Base-by-base conservation (phyloP, 306 rosid species). In the Prosopis cineraria region DNA sequence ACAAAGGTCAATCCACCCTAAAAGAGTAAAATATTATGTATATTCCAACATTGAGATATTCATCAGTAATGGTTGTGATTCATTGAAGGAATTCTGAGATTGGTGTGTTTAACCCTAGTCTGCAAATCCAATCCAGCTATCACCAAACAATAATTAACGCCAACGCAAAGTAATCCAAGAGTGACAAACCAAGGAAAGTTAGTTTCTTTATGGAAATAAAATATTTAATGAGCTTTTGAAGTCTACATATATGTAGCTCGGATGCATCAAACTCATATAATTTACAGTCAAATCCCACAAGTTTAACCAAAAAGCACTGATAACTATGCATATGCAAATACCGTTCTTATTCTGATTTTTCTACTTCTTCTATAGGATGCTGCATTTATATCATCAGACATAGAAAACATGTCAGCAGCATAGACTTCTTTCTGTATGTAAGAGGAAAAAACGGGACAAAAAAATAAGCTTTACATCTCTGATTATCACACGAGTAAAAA, bases 71-170 rank as follows among this genome's bases (percentile, higher is more conserved):
- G 22, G 55, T 75, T 75, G 70, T 55, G 39, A 70, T 52, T 52
- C 11, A 16, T 27, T 40, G 12, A 40, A 40, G 44, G 44, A 40
- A 40, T 40, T 40, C 12, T 40, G 44, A 40, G 12, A 9, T 40
- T 10, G 47, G 47, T 43, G 39, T 36, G 39, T 4, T 1, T 36
- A 7, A 4, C 16, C 14, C 47, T 43, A 53, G 31, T 71, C 47
- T 29, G 64, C 68, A 22, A n/a, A n/a, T n/a, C n/a, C n/a, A 55
- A 76, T 72, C 79, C 73, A 76, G 68, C 69, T 45, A 48, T 77
- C 80, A 73, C 78, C 75, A 62, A 11, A 2, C 53, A 68, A 77
- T 67, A 48, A 77, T 58, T 59, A 56, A 58, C 41, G 55, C 24
- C 13, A 39, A 68, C 37, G 41, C 73, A 25, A 10, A 5, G 10